phyloP scores from a whole-genome alignment of 768 basidiomycete genomes.

The Boletus subparvulus region DNA sequence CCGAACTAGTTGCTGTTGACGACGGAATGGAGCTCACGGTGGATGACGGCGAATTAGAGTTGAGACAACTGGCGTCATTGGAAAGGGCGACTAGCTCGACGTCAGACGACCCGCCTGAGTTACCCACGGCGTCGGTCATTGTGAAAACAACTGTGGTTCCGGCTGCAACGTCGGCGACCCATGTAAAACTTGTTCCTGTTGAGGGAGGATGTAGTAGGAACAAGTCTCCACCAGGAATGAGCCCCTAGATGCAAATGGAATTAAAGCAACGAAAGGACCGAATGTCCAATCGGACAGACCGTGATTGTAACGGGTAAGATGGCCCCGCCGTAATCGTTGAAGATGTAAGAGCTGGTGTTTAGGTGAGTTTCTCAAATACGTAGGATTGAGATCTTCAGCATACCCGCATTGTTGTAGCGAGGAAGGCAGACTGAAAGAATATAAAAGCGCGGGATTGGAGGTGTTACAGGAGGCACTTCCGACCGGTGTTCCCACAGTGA shows the following conservation, averaged over 20 bases:
- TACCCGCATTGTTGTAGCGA: constrained; percentile 65
- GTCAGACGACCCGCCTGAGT: constrained; percentile 61
- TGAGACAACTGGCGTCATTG: constrained; percentile 52
- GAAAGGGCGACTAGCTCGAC: constrained; percentile 47
- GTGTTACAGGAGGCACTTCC: constrained; percentile 49
- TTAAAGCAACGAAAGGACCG: not conserved
- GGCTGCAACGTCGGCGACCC: constrained; percentile 56
- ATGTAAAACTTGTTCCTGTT: constrained; percentile 41
- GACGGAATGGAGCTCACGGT: constrained; percentile 34
- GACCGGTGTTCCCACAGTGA: constrained; percentile 48
- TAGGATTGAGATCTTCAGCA: constrained; percentile 11
- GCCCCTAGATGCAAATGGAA: constrained; percentile 38
- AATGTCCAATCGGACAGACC: constrained; percentile 34
- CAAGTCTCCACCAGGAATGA: constrained; percentile 61
- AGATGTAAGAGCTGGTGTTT: constrained; percentile 42
- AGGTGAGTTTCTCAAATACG: constrained; percentile 3
- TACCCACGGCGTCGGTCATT: constrained; percentile 50
- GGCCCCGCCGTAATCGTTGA: constrained; percentile 47
- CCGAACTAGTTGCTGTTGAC: constrained; percentile 14
- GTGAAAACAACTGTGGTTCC: constrained; percentile 60
- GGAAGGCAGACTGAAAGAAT: constrained; percentile 49
- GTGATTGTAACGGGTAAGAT: constrained; percentile 53
- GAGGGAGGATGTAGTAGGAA: constrained; percentile 45
- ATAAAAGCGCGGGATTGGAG: constrained; percentile 42
- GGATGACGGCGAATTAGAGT: constrained; percentile 51